Evolutionary conservation across 2,329 filamentous ascomycete species (phyloP), one percentile per base, ranked within the genome.

Genomic region (Periglandula ipomoeae): DNA sequence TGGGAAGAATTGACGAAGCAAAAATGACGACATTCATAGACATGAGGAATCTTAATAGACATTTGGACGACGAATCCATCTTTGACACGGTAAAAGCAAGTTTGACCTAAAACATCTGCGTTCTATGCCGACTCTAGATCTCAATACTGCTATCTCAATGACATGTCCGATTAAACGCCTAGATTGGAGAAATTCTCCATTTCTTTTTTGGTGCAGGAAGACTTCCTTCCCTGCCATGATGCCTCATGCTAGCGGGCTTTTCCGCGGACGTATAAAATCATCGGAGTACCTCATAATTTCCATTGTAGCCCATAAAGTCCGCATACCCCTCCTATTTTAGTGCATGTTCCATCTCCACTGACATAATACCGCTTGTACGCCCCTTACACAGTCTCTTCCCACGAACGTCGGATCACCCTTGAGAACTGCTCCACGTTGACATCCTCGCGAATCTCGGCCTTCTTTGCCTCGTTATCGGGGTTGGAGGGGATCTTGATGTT

Each of bases 391-490:
- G 62, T 62, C 52, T 91, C 86, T 73, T 95, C 89, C 76, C 89
- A 95, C 44, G 87, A 85, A 62, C 90, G 79, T 68, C 85, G 79
- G 55, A 95, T 81, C 53, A 95, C 82, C 58, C 88, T 77, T 46
- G 81, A 74, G 68, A 90, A 90, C 73, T 89, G 89, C 58, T 93
- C 87, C 52, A 95, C 84, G 69, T 86, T 89, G 63, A 98, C 93
- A 56, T 93, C 90, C 76, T 98, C 93, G 60, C 90, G 81, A 62
- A 96, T 94, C 67, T 96, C 87, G 37, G 89, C 85, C 69, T 93
- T 93, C 76, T 94, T 89, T 40, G 89, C 93, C 79, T 97, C 91
- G 67, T 96, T 96, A 71, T 98, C 93, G 64, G 93, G 87, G 74
- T 98, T 98, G 62, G 84, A 75, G 49, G 93, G 93, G 49, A 98